Conservation (phyloP, 2,329 filamentous ascomycete genomes). For the Xylariaceae sp. region DNA sequence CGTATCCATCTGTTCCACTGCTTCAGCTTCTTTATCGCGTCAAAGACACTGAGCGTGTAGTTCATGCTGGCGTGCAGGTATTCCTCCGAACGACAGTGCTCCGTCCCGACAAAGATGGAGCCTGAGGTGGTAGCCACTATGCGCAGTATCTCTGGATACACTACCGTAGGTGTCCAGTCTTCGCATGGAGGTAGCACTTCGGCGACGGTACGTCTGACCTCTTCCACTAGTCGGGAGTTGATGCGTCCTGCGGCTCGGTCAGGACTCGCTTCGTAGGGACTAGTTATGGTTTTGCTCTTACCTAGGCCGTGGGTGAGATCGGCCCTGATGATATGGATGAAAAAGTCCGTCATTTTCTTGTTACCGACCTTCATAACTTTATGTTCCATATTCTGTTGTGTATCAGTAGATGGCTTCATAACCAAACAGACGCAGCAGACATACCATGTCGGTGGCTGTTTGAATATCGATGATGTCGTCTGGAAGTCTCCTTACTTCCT, state of each 20-base stretch:
- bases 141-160: constrained; percentile 45
- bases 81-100: constrained; percentile 47
- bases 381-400: constrained; percentile 17
- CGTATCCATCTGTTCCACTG: constrained; percentile 36
- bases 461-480: constrained; percentile 36
- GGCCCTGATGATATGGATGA: constrained; percentile 24
- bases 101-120: constrained; percentile 50
- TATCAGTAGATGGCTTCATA: constrained; percentile 1
- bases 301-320: constrained; percentile 30
- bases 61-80: constrained; percentile 52
- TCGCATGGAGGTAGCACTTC: constrained; percentile 40
- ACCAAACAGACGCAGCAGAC: neutral
- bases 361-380: constrained; percentile 20
- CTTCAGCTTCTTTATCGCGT: constrained; percentile 34
- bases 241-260: constrained; percentile 33
- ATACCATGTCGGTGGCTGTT: constrained; percentile 25
- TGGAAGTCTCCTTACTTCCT: constrained; percentile 33
- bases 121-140: constrained; percentile 52
- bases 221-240: constrained; percentile 43
- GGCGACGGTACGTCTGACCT: constrained; percentile 40
- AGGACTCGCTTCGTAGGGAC: neutral
- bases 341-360: constrained; percentile 8
- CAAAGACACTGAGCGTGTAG: constrained; percentile 49
- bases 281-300: constrained; percentile 11
- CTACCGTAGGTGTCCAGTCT: constrained; percentile 46